Percentiles rank a stretch among this genome's conserved stretches.
Evolutionary conservation across 2,329 filamentous ascomycete genomes (phyloP).

Genomic region (Septoria petroselini): DNA sequence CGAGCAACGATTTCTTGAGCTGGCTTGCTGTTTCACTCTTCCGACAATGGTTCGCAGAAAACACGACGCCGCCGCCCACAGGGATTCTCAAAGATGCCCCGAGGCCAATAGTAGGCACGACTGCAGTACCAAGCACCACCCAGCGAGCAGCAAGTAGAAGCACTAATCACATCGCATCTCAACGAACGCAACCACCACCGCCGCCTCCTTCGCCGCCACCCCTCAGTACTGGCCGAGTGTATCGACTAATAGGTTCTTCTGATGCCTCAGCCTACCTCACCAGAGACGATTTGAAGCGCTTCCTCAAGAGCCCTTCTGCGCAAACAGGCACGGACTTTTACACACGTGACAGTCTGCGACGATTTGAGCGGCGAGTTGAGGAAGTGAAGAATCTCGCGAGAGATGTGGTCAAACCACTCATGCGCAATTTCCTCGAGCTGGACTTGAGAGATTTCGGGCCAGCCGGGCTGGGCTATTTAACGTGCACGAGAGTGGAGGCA

Average conservation of each 20-base stretch:
- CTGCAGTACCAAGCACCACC: constrained; percentile 12
- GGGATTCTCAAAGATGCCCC: constrained; percentile 46
- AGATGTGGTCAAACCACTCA: constrained; percentile 78
- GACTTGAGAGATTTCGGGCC: constrained; percentile 53
- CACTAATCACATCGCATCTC: constrained; percentile 32
- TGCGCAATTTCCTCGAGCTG: constrained; percentile 79
- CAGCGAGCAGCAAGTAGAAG: constrained; percentile 23
- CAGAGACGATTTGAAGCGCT: constrained; percentile 86
- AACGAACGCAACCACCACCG: constrained; percentile 32
- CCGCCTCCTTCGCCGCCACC: constrained; percentile 34
- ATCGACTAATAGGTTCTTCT: constrained; percentile 67
- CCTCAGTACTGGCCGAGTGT: constrained; percentile 65
- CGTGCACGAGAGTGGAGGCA: constrained; percentile 61
- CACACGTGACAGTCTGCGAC: constrained; percentile 76
- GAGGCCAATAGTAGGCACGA: constrained; percentile 11
- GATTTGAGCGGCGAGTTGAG: constrained; percentile 83
- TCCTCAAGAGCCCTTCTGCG: constrained; percentile 59
- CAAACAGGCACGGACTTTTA: constrained; percentile 72
- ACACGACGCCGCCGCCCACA: constrained; percentile 69
- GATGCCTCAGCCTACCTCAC: constrained; percentile 64
- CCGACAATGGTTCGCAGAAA: constrained; percentile 89
- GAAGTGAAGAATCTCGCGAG: constrained; percentile 82
- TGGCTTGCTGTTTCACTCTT: constrained; percentile 88
- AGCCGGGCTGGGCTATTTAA: constrained; percentile 58
- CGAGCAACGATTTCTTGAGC: constrained; percentile 75